phyloP scores from a whole-genome alignment of 2,329 filamentous ascomycete species.

The Catunica adiposa region DNA sequence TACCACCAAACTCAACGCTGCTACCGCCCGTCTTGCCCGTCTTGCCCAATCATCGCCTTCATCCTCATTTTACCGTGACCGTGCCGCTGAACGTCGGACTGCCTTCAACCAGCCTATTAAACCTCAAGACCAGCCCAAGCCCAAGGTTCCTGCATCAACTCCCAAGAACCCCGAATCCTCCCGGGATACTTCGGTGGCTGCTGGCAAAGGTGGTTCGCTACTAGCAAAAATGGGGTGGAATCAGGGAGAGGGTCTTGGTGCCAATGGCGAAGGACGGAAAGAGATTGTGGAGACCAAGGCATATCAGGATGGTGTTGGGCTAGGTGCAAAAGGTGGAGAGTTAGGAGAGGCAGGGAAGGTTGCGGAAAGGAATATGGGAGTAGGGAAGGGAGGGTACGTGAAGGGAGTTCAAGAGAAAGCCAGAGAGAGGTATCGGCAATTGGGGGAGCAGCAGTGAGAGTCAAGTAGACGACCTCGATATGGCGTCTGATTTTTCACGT shows the following conservation, averaged over 20 bases:
- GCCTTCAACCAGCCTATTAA: conserved; percentile 45
- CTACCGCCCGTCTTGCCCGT: conserved; percentile 24
- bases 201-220: conserved; percentile 46
- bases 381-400: conserved; percentile 35
- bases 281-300: conserved; percentile 47
- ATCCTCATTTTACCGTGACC: conserved; percentile 39
- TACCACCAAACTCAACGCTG: conserved; percentile 32
- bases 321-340: conserved; percentile 54
- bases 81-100: conserved; percentile 49
- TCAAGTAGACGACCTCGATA: no score
- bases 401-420: conserved; percentile 49
- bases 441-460: not conserved
- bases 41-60: conserved; percentile 17
- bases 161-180: not conserved
- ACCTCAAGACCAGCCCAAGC: conserved; percentile 26
- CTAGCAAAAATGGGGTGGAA: conserved; percentile 61
- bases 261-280: conserved; percentile 43
- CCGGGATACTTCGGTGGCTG: not conserved
- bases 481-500: no score
- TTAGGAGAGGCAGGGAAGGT: conserved; percentile 50
- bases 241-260: conserved; percentile 47
- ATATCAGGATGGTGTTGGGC: conserved; percentile 51
- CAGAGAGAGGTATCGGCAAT: conserved; percentile 32
- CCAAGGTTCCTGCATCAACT: not conserved
- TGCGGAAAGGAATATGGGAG: conserved; percentile 39